phyloP scores from a whole-genome alignment of 768 basidiomycete species.

The Peribolospora baueri region DNA sequence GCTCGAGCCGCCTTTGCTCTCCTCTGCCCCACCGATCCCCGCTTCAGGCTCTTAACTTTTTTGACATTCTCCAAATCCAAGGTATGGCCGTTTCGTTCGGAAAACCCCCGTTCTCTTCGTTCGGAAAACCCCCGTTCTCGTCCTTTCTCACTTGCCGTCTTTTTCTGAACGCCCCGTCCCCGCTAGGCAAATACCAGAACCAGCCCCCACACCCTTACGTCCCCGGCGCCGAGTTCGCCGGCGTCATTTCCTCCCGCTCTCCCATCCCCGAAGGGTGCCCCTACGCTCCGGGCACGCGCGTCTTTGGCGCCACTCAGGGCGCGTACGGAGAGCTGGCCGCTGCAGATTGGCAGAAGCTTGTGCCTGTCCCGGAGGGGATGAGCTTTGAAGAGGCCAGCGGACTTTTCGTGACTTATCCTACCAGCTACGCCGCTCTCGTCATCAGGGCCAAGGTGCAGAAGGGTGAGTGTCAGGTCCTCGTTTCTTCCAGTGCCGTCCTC shows the following conservation, averaged over 20 bases:
- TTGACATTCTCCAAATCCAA: slow-evolving; percentile 35
- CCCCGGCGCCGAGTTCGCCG: slow-evolving; percentile 61
- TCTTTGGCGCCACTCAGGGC: slow-evolving; percentile 64
- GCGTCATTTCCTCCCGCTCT: slow-evolving; percentile 40
- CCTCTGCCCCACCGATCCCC: not conserved
- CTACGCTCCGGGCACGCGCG: slow-evolving; percentile 51
- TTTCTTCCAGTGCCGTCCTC: not conserved
- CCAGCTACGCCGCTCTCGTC: slow-evolving; percentile 74
- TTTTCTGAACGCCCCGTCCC: too few species aligned
- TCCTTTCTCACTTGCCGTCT: too few species aligned
- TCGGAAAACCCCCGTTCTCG: too few species aligned
- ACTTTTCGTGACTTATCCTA: slow-evolving; percentile 54
- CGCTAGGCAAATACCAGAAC: slow-evolving; percentile 50
- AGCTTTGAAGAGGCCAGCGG: slow-evolving; percentile 71
- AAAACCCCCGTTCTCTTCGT: too few species aligned
- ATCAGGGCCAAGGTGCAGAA: slow-evolving; percentile 55
- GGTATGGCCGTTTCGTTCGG: too few species aligned
- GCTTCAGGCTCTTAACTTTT: slow-evolving; percentile 34
- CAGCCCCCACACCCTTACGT: slow-evolving; percentile 67
- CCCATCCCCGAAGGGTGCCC: slow-evolving; percentile 57
- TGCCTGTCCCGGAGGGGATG: slow-evolving; percentile 49
- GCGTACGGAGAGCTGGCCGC: slow-evolving; percentile 39
- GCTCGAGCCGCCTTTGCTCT: not conserved
- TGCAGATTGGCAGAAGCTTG: slow-evolving; percentile 27
- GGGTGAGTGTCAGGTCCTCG: slow-evolving; percentile 24